phyloP scores from a whole-genome alignment of 1,284 basidiomycete genomes.

The Fereydounia khargensis region DNA sequence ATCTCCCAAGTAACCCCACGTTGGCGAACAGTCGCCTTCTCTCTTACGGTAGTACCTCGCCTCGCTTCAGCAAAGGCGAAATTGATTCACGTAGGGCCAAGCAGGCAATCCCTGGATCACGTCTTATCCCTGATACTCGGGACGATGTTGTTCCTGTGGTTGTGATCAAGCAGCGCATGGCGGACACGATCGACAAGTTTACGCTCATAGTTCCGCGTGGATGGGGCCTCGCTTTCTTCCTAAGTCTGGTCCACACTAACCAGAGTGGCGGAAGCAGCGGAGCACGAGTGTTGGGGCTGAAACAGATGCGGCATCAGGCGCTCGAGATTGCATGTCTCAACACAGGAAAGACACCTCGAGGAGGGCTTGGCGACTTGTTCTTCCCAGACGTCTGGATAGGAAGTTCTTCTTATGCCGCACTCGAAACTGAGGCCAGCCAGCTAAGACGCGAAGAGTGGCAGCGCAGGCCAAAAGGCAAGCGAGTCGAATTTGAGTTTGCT shows the following conservation, averaged over 20 bases:
- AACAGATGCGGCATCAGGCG: conserved; percentile 36
- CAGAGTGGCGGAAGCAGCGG: conserved; percentile 30
- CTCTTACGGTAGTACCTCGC: conserved; percentile 11
- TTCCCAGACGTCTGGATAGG: conserved; percentile 47
- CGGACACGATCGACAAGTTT: conserved; percentile 22
- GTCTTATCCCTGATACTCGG: conserved; percentile 24
- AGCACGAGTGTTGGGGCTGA: conserved; percentile 41
- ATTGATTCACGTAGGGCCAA: conserved; percentile 44
- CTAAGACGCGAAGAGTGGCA: conserved; percentile 27
- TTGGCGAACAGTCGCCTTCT: conserved; percentile 8
- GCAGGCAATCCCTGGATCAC: conserved; percentile 19
- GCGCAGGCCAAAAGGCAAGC: conserved; percentile 43
- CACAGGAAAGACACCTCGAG: neutral
- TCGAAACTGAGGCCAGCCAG: conserved; percentile 13
- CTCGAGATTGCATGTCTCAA: conserved; percentile 22
- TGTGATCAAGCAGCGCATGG: conserved; percentile 17
- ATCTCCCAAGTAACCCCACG: too few species aligned
- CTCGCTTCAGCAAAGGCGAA: conserved; percentile 44
- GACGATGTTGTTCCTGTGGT: conserved; percentile 44
- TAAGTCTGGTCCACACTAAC: conserved; percentile 40
- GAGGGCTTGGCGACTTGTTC: neutral
- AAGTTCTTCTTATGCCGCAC: conserved; percentile 14
- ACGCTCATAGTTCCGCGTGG: conserved; percentile 51
- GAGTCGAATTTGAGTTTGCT: conserved; percentile 30
- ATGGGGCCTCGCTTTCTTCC: conserved; percentile 50